These are phyloP conservation scores for Chaetoscypha palmicola DNA, from an alignment of 2,329 filamentous ascomycete species.

Conservation along the genomic window DNA sequence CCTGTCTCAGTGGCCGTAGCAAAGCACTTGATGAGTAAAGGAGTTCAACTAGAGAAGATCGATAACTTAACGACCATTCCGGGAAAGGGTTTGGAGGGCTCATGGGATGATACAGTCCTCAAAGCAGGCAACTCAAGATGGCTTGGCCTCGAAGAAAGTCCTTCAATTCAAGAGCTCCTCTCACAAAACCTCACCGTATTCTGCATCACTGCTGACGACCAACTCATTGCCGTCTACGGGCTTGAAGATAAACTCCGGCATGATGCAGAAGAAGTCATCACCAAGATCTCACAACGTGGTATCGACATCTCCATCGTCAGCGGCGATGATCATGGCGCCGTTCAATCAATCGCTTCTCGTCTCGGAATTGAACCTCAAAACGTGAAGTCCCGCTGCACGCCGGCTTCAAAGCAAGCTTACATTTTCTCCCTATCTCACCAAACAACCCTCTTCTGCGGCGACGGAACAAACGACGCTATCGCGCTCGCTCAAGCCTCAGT, in stretches of 20 bases:
- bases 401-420: slow-evolving; percentile 26
- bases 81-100: slow-evolving; percentile 41
- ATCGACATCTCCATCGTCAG: slow-evolving; percentile 44
- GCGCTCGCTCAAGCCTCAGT: slow-evolving; percentile 65
- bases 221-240: slow-evolving; percentile 37
- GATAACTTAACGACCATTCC: slow-evolving; percentile 34
- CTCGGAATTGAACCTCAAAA: slow-evolving; percentile 35
- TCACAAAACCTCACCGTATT: slow-evolving; percentile 38
- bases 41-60: slow-evolving; percentile 20
- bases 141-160: slow-evolving; percentile 33
- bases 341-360: slow-evolving; percentile 34
- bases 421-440: slow-evolving; percentile 9
- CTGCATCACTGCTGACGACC: slow-evolving; percentile 38
- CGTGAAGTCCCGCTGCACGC: slow-evolving; percentile 31
- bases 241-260: slow-evolving; percentile 41
- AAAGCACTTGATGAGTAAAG: slow-evolving; percentile 27
- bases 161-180: slow-evolving; percentile 32
- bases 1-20: slow-evolving; percentile 30
- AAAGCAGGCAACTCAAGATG: slow-evolving; percentile 46
- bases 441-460: slow-evolving; percentile 62
- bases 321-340: slow-evolving; percentile 47
- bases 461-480: slow-evolving; percentile 72
- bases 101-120: slow-evolving; percentile 27
- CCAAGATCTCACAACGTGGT: slow-evolving; percentile 32
- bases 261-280: slow-evolving; percentile 34